Evolutionary conservation across 2,329 filamentous ascomycete species (phyloP).

Genomic region (Polytolypa hystricis): DNA sequence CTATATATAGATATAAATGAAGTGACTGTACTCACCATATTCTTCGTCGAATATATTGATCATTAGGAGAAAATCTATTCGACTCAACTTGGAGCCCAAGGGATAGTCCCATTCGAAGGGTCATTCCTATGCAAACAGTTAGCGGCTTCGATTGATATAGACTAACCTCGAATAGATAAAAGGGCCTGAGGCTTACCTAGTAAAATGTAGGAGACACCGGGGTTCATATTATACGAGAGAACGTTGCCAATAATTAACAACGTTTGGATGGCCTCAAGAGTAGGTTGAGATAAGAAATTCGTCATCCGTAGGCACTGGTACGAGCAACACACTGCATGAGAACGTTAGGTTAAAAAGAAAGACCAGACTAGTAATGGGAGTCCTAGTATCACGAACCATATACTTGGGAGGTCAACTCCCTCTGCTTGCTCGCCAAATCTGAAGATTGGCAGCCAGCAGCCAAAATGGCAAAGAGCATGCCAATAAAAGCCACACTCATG

Average conservation of each 20-base stretch:
- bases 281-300: slow-evolving; percentile 52
- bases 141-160: too few relatives aligned
- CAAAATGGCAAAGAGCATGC: slow-evolving; percentile 50
- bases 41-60: slow-evolving; percentile 35
- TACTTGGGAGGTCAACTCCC: slow-evolving; percentile 53
- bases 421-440: slow-evolving; percentile 45
- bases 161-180: neutral
- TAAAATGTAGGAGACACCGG: slow-evolving; percentile 51
- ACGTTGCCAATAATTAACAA: slow-evolving; percentile 52
- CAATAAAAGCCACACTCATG: slow-evolving; percentile 47
- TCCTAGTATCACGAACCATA: slow-evolving; percentile 39
- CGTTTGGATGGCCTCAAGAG: slow-evolving; percentile 50
- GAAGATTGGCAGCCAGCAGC: slow-evolving; percentile 53
- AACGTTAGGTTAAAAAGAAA: slow-evolving; percentile 21
- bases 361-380: neutral
- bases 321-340: slow-evolving; percentile 45
- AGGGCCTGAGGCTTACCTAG: slow-evolving; percentile 29
- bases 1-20: neutral
- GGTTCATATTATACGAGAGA: slow-evolving; percentile 53
- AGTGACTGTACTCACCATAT: slow-evolving; percentile 27
- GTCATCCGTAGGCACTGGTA: slow-evolving; percentile 54
- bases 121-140: slow-evolving; percentile 35
- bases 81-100: slow-evolving; percentile 50
- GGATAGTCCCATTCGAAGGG: slow-evolving; percentile 49
- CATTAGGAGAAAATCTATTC: slow-evolving; percentile 40